Conservation (phyloP, 108 stramenopile genomes). For the Cyclotella baltica region DNA sequence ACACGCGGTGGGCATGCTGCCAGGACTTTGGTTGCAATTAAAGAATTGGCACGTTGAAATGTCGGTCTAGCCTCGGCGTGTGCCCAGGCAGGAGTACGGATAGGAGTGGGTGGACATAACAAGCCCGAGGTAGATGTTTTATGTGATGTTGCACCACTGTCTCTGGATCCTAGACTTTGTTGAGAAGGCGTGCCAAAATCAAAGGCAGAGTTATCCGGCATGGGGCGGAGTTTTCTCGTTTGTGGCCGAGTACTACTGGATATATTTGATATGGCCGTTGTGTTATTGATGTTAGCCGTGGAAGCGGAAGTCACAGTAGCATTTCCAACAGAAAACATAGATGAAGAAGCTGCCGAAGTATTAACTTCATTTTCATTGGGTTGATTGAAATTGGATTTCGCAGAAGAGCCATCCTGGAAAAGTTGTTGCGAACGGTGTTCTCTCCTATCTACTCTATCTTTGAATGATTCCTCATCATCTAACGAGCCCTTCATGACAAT, state of each 20-base stretch:
- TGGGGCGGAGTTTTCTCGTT: slow-evolving; percentile 64
- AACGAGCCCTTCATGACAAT: slow-evolving; percentile 20
- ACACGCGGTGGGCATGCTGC: slow-evolving; percentile 73
- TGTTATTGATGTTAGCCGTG: slow-evolving; percentile 36
- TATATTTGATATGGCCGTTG: slow-evolving; percentile 18
- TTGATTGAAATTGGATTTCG: neutral
- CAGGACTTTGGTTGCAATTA: slow-evolving; percentile 76
- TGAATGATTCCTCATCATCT: slow-evolving; percentile 19
- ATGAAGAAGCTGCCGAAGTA: slow-evolving; percentile 15
- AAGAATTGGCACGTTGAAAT: slow-evolving; percentile 59
- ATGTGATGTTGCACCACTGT: slow-evolving; percentile 53
- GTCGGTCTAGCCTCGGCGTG: slow-evolving; percentile 50
- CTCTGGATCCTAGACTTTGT: slow-evolving; percentile 44
- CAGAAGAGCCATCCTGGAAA: slow-evolving; percentile 8
- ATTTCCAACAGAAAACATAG: slow-evolving; percentile 30
- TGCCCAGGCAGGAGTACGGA: slow-evolving; percentile 82
- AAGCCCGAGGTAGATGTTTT: slow-evolving; percentile 49
- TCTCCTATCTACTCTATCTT: slow-evolving; percentile 1
- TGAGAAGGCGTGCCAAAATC: slow-evolving; percentile 53
- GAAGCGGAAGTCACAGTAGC: slow-evolving; percentile 27
- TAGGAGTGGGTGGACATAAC: slow-evolving; percentile 80
- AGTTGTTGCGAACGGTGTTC: slow-evolving; percentile 1
- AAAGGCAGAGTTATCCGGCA: slow-evolving; percentile 87
- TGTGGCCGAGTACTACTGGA: slow-evolving; percentile 40
- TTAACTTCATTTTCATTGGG: neutral